Base-by-base conservation (phyloP, 2,329 filamentous ascomycete species). In the Didymella pinodella region DNA sequence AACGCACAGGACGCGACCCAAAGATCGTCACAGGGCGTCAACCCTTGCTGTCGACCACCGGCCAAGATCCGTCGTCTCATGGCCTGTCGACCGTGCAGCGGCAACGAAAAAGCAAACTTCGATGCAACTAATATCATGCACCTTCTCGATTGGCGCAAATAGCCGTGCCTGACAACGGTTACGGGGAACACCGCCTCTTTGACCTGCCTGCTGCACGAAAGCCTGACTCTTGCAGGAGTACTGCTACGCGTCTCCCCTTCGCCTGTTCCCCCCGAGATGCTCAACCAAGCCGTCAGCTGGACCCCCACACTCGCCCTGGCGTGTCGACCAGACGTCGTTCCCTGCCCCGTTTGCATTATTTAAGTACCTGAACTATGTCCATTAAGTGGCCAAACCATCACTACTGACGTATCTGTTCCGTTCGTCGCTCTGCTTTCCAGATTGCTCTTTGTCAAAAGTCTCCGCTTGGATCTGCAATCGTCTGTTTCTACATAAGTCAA, bases 1-100 rank as follows among this genome's bases (percentile, higher is more conserved):
- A 71, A 54, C 68, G 40, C 50, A 57, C 57, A 48, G 28, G 22
- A 31, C 59, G 53, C 62, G 64, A 61, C 68, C 70, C 67, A 74
- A 61, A 64, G 74, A 77, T 77, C 75, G 71, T 74, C 72, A 71
- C 71, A 69, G 70, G 74, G 73, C 73, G 65, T 57, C 44, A 54
- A 64, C 70, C 69, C 71, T 66, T 67, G 67, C 63, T 60, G 63
- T 66, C 54, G 62, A 65, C 67, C 61, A 68, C 65, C 67, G 68
- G 70, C 72, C 73, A 74, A 72, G 71, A 73, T 72, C 67, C 69
- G 65, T 70, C 65, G 64, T 67, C 64, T 64, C 59, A 48, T 45
- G 63, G 67, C 67, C 63, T 63, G 65, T 48, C 43, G 26, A 44
- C 53, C 36, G 46, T 48, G 25, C 68, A 48, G 49, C 45, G 45